Evolutionary conservation across 2,329 filamentous ascomycete genomes (phyloP), one percentile per base, ranked within the genome.

Genomic region (Pyrenophora seminiperda): DNA sequence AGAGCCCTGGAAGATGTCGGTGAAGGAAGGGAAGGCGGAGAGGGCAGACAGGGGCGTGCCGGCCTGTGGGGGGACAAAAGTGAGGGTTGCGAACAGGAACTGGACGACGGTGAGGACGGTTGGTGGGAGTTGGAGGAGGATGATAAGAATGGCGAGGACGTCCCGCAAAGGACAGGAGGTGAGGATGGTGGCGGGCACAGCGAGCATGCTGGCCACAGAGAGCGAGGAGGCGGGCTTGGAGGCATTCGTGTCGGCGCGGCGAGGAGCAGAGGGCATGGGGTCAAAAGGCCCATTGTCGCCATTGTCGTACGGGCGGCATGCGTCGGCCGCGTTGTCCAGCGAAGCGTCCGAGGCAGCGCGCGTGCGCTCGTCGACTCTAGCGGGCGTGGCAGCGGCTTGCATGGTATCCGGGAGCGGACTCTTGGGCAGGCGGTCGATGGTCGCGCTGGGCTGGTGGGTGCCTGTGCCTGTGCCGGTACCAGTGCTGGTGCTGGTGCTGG

Each of bases 101-200:
- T 97, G 95, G 66, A 96, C 90, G 72, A 91, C 81, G 58, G 91
- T 93, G 66, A 97, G 82, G 50, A 93, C 86, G 66, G 93, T 87
- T 17, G 92, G 90, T 22, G 93, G 92, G 7, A 97, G 85, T 71
- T 96, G 92, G 75, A 97, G 89, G 61, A 97, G 84, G 65, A 97
- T 89, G 75, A 97, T 96, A 73, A 97, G 85, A 67, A 97, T 96
- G 71, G 93, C 91, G 75, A 97, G 90, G 54, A 93, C 96, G 77
- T 97, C 93, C 77, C 91, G 89, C 69, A 96, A 85, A 45, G 93
- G 93, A 66, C 92, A 93, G 43, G 91, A 91, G 66, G 86, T 86
- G 71, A 97, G 84, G 65, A 97, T 93, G 47, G 91, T 96, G 62
- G 90, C 83, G 57, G 89, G 88, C 59, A 95, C 80, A 64, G 89